A percentile compares a stretch with the other conserved stretches of the same genome.
Conservation (phyloP, 2,329 filamentous ascomycete species). For the Penicillium sp. region DNA sequence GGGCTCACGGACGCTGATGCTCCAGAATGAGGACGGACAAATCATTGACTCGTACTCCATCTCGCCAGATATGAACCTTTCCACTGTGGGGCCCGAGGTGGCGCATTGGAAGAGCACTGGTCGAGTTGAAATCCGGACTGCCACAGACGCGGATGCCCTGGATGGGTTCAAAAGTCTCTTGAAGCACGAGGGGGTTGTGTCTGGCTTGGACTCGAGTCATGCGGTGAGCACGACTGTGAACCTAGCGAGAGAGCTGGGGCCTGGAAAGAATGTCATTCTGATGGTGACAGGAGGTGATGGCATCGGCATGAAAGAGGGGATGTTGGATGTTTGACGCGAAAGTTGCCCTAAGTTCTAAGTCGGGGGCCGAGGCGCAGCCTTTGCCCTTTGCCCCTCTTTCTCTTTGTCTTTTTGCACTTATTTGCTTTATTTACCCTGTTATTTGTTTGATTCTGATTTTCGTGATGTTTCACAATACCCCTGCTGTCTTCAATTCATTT, state of each 20-base stretch:
- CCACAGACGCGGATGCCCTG: slow-evolving; percentile 31
- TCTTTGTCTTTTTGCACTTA: background rate
- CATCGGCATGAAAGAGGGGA: slow-evolving; percentile 13
- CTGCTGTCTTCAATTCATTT: background rate
- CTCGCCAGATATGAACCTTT: slow-evolving; percentile 30
- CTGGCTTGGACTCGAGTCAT: slow-evolving; percentile 31
- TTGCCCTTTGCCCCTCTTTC: background rate
- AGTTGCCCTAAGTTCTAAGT: too few relatives aligned
- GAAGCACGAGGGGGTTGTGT: slow-evolving; percentile 26
- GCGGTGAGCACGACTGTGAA: slow-evolving; percentile 21
- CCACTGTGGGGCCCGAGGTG: slow-evolving; percentile 28
- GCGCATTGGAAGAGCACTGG: slow-evolving; percentile 30
- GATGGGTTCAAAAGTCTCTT: slow-evolving; percentile 29
- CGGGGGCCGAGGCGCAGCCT: too few relatives aligned
- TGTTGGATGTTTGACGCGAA: slow-evolving; percentile 7
- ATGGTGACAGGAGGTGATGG: slow-evolving; percentile 29
- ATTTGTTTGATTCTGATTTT: background rate
- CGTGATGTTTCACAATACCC: slow-evolving; percentile 2
- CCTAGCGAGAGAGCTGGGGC: slow-evolving; percentile 23
- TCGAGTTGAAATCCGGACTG: slow-evolving; percentile 29
- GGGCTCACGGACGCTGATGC: slow-evolving; percentile 28
- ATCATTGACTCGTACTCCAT: slow-evolving; percentile 29
- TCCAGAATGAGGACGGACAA: slow-evolving; percentile 28
- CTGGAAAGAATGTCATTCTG: slow-evolving; percentile 29
- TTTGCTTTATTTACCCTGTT: background rate